Evolutionary conservation across 1,284 basidiomycete species (phyloP).

Genomic region (Gomphus bonarii): DNA sequence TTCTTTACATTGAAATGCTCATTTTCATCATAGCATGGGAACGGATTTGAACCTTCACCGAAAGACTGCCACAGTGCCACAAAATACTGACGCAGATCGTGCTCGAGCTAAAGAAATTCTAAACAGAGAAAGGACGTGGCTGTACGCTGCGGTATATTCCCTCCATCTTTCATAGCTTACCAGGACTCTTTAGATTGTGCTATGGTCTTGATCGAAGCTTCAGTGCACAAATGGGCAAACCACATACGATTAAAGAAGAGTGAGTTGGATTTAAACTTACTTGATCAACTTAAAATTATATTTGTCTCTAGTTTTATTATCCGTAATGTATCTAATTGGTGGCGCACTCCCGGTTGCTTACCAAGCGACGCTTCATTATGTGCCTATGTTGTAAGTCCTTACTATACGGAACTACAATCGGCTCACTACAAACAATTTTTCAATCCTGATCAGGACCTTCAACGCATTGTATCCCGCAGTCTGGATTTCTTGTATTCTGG

Average conservation of each 20-base stretch:
- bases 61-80: conserved; percentile 56
- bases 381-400: conserved; percentile 53
- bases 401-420: background rate
- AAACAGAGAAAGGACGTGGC: conserved; percentile 92
- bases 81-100: conserved; percentile 66
- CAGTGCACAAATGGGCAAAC: conserved; percentile 90
- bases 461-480: conserved; percentile 80
- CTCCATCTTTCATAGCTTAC: background rate
- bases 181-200: conserved; percentile 38
- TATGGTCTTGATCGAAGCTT: conserved; percentile 85
- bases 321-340: conserved; percentile 71
- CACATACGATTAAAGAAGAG: conserved; percentile 79
- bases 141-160: conserved; percentile 24
- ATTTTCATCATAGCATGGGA: conserved; percentile 63
- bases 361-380: conserved; percentile 56
- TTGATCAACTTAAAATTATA: conserved; percentile 8
- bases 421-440: background rate
- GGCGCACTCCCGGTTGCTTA: conserved; percentile 47
- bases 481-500: conserved; percentile 87
- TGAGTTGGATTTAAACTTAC: conserved; percentile 29
- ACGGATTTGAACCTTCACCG: conserved; percentile 94
- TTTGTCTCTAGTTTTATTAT: conserved; percentile 63
- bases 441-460: conserved; percentile 52
- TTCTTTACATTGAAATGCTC: conserved; percentile 2
- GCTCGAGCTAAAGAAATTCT: conserved; percentile 75